Evolutionary conservation across 2,329 filamentous ascomycete genomes (phyloP).

Genomic region (Fusarium sp.): DNA sequence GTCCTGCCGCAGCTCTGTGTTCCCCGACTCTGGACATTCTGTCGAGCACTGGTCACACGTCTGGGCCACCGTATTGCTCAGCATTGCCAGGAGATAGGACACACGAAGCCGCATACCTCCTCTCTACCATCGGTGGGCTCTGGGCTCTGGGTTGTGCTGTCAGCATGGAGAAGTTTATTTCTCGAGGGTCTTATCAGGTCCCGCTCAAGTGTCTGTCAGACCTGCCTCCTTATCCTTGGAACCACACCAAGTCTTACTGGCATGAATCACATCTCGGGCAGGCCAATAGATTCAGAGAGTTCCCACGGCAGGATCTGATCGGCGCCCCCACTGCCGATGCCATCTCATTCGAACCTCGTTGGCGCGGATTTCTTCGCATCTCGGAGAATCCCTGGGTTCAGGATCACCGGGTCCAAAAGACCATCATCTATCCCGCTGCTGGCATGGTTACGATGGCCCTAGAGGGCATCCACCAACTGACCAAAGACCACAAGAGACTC

Average conservation of each 20-base stretch:
- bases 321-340: constrained; percentile 60
- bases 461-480: constrained; percentile 59
- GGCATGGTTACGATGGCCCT: constrained; percentile 64
- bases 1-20: constrained; percentile 53
- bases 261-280: constrained; percentile 62
- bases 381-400: constrained; percentile 65
- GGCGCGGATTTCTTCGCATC: constrained; percentile 62
- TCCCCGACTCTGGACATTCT: constrained; percentile 54
- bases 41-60: constrained; percentile 14
- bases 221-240: constrained; percentile 67
- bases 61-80: constrained; percentile 41
- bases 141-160: constrained; percentile 52
- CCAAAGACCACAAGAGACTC: constrained; percentile 37
- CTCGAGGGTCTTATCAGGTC: constrained; percentile 20
- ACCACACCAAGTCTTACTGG: constrained; percentile 65
- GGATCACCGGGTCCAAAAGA: constrained; percentile 64
- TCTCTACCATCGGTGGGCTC: constrained; percentile 50
- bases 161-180: constrained; percentile 48
- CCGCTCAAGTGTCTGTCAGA: constrained; percentile 54
- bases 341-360: constrained; percentile 59
- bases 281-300: constrained; percentile 58
- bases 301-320: constrained; percentile 63
- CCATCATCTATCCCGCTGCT: constrained; percentile 63
- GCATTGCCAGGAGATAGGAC: constrained; percentile 43
- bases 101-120: constrained; percentile 40